These are phyloP conservation scores for Boletus vermiculosoides DNA, from an alignment of 768 basidiomycete species.

Conservation along the genomic window DNA sequence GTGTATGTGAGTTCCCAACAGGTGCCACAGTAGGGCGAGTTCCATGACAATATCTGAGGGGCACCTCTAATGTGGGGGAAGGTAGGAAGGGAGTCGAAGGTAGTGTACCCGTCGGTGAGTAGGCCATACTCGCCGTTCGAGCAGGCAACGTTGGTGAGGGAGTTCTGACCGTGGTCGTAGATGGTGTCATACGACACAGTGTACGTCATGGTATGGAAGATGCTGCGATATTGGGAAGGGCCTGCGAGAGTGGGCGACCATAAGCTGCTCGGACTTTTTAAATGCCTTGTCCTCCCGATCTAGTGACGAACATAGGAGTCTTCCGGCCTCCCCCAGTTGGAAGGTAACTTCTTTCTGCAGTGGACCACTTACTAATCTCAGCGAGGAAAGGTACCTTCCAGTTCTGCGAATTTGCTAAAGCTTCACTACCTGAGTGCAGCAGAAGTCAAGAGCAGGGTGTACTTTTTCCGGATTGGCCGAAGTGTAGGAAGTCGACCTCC, in stretches of 20 bases:
- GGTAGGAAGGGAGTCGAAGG: slow-evolving; percentile 49
- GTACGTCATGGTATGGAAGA: not conserved
- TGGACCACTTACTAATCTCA: not conserved
- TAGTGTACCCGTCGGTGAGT: slow-evolving; percentile 42
- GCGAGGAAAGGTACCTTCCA: not conserved
- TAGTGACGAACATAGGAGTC: no score
- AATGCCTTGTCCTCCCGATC: not conserved
- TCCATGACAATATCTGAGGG: slow-evolving; percentile 47
- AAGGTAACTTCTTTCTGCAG: not conserved
- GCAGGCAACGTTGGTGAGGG: slow-evolving; percentile 47
- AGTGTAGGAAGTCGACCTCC: not conserved
- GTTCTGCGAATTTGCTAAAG: not conserved
- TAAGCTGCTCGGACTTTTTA: not conserved
- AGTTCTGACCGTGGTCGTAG: slow-evolving; percentile 46
- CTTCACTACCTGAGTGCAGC: not conserved
- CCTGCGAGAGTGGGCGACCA: not conserved
- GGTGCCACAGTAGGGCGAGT: slow-evolving; percentile 53
- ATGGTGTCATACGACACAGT: slow-evolving; percentile 43
- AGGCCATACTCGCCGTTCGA: slow-evolving; percentile 55
- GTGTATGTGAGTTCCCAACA: slow-evolving; percentile 61
- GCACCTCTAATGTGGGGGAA: slow-evolving; percentile 64
- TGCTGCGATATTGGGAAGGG: not conserved
- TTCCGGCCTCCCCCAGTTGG: not conserved
- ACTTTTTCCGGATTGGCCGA: not conserved
- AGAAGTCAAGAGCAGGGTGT: not conserved